Conservation (phyloP, 805 yeast genomes). For the Myxozyma neotropica region DNA sequence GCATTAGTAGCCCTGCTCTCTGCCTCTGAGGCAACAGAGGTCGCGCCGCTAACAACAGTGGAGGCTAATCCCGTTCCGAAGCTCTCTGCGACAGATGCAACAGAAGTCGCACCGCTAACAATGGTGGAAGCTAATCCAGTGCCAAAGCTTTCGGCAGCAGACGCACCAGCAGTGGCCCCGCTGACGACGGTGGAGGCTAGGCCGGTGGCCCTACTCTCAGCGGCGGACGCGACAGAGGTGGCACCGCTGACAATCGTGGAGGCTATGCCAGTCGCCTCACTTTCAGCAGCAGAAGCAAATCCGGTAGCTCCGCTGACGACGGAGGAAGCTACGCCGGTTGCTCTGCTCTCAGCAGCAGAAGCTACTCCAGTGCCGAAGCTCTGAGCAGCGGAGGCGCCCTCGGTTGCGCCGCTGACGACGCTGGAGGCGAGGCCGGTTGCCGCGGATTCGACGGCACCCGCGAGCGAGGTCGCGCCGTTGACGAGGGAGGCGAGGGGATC, state of each 20-base stretch:
- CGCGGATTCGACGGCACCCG: neutral
- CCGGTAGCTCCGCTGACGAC: neutral
- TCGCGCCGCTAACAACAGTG: neutral
- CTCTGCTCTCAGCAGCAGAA: neutral
- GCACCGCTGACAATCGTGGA: slow-evolving; percentile 1
- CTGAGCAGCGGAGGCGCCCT: neutral
- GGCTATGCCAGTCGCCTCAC: slow-evolving; percentile 5
- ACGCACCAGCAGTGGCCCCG: neutral
- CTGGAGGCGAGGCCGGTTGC: slow-evolving; percentile 8
- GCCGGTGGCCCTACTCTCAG: slow-evolving; percentile 1
- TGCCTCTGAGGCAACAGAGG: slow-evolving; percentile 1
- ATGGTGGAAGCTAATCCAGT: slow-evolving; percentile 2
- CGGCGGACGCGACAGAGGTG: neutral
- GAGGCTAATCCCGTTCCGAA: neutral
- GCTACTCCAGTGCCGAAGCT: neutral
- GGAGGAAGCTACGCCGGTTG: slow-evolving; percentile 8
- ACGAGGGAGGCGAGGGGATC: slow-evolving; percentile 1
- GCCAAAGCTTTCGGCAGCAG: neutral
- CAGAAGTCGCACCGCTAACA: neutral
- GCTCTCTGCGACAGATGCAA: neutral
- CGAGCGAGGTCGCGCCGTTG: slow-evolving; percentile 9
- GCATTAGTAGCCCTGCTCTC: too few relatives aligned
- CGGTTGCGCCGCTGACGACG: neutral
- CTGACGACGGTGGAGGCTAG: slow-evolving; percentile 1
- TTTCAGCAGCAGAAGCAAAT: neutral